Conservation (phyloP, 805 yeast genomes). For the Starmerella davenportii region DNA sequence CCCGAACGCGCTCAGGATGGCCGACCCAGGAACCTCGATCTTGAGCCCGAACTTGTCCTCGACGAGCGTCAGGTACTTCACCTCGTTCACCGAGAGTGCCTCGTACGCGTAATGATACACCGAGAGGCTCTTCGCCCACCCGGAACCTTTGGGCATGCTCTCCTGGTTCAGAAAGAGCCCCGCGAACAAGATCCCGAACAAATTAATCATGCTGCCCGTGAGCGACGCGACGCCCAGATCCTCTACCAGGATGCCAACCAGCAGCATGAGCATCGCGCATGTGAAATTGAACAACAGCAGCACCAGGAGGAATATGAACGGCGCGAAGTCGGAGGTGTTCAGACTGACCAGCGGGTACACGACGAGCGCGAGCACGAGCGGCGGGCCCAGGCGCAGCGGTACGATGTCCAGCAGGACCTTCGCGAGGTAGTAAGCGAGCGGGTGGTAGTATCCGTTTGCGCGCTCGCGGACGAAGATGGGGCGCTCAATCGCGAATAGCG, state of each 20-base stretch:
- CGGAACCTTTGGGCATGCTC: conserved; percentile 35
- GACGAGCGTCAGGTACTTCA: conserved; percentile 59
- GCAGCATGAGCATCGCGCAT: conserved; percentile 64
- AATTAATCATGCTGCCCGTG: conserved; percentile 62
- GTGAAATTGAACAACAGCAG: conserved; percentile 73
- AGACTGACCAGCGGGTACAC: conserved; percentile 83
- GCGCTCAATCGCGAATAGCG: conserved; percentile 74
- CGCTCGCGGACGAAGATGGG: conserved; percentile 82
- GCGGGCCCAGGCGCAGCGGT: conserved; percentile 90
- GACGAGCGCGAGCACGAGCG: conserved; percentile 58
- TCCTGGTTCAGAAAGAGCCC: conserved; percentile 85
- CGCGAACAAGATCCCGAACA: conserved; percentile 79
- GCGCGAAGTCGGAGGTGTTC: conserved; percentile 57
- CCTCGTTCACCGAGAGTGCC: conserved; percentile 82
- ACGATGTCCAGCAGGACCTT: conserved; percentile 79
- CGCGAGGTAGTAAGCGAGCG: conserved; percentile 66
- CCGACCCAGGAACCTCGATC: conserved; percentile 95
- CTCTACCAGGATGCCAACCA: conserved; percentile 70
- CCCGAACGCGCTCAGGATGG: conserved; percentile 87
- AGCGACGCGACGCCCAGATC: conserved; percentile 89
- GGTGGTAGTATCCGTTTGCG: conserved; percentile 83
- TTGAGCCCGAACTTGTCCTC: conserved; percentile 86
- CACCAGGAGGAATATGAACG: conserved; percentile 48
- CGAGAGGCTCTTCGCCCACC: conserved; percentile 57
- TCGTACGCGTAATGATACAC: conserved; percentile 94